A percentile compares a stretch with the other conserved stretches of the same genome.
Evolutionary conservation across 2,329 filamentous ascomycete species (phyloP).

Genomic region (Neoarthrinium moseri): DNA sequence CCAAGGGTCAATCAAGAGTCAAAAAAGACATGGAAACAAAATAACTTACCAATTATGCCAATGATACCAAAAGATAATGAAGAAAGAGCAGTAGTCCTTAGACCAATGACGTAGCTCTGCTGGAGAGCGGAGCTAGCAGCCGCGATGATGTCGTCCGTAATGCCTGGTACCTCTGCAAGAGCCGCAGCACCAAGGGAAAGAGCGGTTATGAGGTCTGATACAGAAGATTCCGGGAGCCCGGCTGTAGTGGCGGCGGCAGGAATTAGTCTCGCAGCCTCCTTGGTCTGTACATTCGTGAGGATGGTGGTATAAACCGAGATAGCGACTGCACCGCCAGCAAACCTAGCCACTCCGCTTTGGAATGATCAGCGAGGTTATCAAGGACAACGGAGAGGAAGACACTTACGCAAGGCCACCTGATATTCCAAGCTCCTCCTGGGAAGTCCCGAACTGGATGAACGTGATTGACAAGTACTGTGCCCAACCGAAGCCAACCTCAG

Average conservation of each 20-base stretch:
- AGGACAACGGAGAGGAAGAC: too few relatives aligned
- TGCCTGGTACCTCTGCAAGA: constrained; percentile 22
- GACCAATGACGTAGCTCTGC: constrained; percentile 28
- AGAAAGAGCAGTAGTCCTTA: constrained; percentile 26
- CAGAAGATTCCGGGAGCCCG: constrained; percentile 28
- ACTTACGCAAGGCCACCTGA: constrained; percentile 36
- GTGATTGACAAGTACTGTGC: constrained; percentile 46
- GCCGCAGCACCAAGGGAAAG: constrained; percentile 22
- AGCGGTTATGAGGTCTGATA: constrained; percentile 27
- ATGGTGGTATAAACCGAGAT: constrained; percentile 40
- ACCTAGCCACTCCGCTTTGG: constrained; percentile 36
- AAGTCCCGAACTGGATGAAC: constrained; percentile 47
- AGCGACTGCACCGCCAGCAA: constrained; percentile 40
- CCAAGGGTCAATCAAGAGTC: constrained; percentile 1
- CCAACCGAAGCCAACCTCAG: constrained; percentile 44
- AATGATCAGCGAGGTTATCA: too few relatives aligned
- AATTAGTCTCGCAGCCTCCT: constrained; percentile 29
- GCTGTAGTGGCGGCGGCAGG: constrained; percentile 32
- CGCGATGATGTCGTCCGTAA: constrained; percentile 22
- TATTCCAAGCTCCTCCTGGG: constrained; percentile 46
- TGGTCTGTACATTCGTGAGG: constrained; percentile 33
- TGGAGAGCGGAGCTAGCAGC: constrained; percentile 28
- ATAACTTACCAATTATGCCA: constrained; percentile 25
- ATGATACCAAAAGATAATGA: constrained; percentile 28
- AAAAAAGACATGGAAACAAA: too few relatives aligned